Conservation (phyloP, 129 eudicot species). For the Pseudognaphalium luteoalbum region DNA sequence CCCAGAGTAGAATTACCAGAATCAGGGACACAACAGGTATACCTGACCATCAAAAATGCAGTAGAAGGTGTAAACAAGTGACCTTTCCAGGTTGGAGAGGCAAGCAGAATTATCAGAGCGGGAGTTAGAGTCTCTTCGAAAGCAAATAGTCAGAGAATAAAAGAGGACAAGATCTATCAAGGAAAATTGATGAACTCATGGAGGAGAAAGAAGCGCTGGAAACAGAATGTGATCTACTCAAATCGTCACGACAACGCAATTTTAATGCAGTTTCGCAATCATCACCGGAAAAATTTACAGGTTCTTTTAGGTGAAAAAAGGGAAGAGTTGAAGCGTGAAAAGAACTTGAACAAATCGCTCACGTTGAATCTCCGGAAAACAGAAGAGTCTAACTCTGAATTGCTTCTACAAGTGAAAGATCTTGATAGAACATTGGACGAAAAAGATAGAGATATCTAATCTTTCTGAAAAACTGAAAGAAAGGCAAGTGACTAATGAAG, state of each 20-base stretch:
- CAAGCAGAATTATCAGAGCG: conserved; percentile 72
- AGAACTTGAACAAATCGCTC: conserved; percentile 41
- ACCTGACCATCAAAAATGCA: conserved; percentile 39
- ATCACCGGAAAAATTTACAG: conserved; percentile 4
- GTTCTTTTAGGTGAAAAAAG: conserved; percentile 9
- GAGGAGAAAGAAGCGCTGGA: conserved; percentile 59
- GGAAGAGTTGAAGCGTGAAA: conserved; percentile 52
- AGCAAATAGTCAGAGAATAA: conserved; percentile 71
- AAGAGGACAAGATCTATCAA: conserved; percentile 62
- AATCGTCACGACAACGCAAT: conserved; percentile 28
- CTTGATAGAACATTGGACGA: conserved; percentile 52
- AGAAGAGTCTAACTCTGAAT: conserved; percentile 46
- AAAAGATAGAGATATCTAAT: conserved; percentile 48
- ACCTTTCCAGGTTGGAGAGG: conserved; percentile 58
- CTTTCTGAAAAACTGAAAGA: conserved; percentile 50
- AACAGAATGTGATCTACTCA: conserved; percentile 54
- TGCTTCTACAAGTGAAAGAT: conserved; percentile 60
- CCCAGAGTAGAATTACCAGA: conserved; percentile 35
- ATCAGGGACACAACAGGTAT: conserved; percentile 26
- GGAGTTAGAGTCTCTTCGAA: conserved; percentile 79
- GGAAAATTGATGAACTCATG: conserved; percentile 38
- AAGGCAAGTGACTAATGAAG: conserved; percentile 24
- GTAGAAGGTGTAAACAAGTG: conserved; percentile 42
- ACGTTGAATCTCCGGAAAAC: conserved; percentile 2
- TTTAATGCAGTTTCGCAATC: conserved; percentile 6